Base-by-base conservation (phyloP, 1,139 yeast species). In the Saccharomyces hybrid region DNA sequence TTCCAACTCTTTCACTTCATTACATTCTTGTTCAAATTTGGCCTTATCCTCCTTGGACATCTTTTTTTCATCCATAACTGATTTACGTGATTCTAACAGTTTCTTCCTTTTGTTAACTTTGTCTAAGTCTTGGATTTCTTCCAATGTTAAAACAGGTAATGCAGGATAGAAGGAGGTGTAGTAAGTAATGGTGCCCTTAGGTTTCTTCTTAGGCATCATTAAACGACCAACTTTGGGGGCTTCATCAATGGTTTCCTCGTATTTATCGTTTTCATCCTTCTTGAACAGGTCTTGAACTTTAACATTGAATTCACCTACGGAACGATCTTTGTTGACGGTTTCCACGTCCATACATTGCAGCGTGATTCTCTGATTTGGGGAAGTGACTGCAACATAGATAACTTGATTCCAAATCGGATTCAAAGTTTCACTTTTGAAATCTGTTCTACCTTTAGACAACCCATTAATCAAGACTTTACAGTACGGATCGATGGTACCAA, bases 271-370 rank as follows among this genome's bases (percentile, higher is more conserved):
- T 60, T 87, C 80, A 53, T 69, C 69, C 67, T 81, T 83, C 59
- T 80, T 78, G 65, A 93, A 83, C 63, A 88, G 74, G 32, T 84
- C 88, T 56, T 78, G 75, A 58, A 88, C 74, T 62, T 82, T 80
- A 27, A 93, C 75, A 63, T 84, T 86, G 71, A 86, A 85, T 13
- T 86, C 79, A 53, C 99, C 99, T 55, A 93, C 78, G 8, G 96
- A 81, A 68, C 97, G 82, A 70, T 95, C 99, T 47, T 83, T 81
- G 25, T 86, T 81, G 55, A 75, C 78, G 56, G 78, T 78, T 72
- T 91, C 95, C 49, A 86, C 87, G 72, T 91, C 98, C 97, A 93
- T 88, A 9, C 83, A 95, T 70, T 93, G 98, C 54, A 95, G 70
- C 2, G 90, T 83, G 61, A 91, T 73, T 65, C 80, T 84, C 70